phyloP scores from a whole-genome alignment of 208 protist genomes.

The Leishmania arabica region DNA sequence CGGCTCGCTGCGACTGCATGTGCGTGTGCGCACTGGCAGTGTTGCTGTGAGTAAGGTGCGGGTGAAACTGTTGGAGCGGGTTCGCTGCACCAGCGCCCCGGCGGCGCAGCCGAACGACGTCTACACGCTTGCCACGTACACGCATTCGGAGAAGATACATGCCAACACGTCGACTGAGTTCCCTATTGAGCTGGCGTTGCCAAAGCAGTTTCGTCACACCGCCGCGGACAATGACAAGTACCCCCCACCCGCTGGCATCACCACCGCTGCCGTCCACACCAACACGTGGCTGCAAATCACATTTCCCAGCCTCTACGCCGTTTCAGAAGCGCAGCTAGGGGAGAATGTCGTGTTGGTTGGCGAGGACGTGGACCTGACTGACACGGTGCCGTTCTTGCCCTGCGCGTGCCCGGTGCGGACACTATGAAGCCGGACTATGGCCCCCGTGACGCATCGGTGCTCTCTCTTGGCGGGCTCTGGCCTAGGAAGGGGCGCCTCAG shows the following conservation, averaged over 20 bases:
- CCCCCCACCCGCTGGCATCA: conserved; percentile 3
- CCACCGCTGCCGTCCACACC: conserved; percentile 11
- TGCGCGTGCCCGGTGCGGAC: conserved; percentile 2
- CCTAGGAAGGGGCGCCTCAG: not conserved
- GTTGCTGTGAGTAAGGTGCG: conserved; percentile 15
- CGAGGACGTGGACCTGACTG: conserved; percentile 37
- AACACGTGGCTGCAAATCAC: conserved; percentile 34
- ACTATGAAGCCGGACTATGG: not conserved
- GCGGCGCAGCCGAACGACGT: conserved; percentile 1
- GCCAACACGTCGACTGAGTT: conserved; percentile 17
- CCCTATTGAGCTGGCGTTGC: conserved; percentile 14
- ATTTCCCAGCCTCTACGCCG: conserved; percentile 28
- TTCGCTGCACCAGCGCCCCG: conserved; percentile 1
- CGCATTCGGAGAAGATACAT: conserved; percentile 12
- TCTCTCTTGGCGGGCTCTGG: not conserved
- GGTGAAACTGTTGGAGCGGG: conserved; percentile 13
- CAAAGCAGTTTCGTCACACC: conserved; percentile 21
- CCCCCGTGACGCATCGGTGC: not conserved
- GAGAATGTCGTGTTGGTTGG: conserved; percentile 34
- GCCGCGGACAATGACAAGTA: conserved; percentile 1
- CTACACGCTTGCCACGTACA: conserved; percentile 6
- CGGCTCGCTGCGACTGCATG: conserved; percentile 7
- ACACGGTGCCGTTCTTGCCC: conserved; percentile 38
- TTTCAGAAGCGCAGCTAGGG: conserved; percentile 21
- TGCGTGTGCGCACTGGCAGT: conserved; percentile 7